phyloP scores from a whole-genome alignment of 768 basidiomycete genomes.

The Rhodotorula diobovata region DNA sequence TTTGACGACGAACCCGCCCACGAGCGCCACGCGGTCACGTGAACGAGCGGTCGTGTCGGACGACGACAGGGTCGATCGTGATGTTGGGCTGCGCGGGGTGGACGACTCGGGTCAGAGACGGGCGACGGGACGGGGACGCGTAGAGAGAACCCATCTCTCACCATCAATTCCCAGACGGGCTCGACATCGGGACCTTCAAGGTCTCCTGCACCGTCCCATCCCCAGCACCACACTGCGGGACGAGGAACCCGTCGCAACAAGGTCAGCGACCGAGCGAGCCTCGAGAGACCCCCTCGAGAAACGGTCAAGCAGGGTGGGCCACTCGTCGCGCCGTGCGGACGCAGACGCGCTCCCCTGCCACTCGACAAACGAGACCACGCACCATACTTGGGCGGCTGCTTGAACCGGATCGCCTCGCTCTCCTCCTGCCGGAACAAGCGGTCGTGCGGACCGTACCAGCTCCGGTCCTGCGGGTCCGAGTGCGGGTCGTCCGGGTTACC shows the following conservation, averaged over 20 bases:
- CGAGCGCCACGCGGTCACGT: slow-evolving; percentile 11
- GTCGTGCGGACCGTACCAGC: slow-evolving; percentile 97
- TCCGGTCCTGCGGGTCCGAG: slow-evolving; percentile 93
- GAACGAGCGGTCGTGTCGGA: slow-evolving; percentile 42
- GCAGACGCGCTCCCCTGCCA: not conserved
- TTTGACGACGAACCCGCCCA: too few relatives aligned
- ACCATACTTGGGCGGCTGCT: slow-evolving; percentile 81
- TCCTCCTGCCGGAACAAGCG: slow-evolving; percentile 87
- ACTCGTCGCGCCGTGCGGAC: too few relatives aligned
- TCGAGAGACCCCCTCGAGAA: too few relatives aligned
- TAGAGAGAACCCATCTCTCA: not conserved
- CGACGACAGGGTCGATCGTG: slow-evolving; percentile 37
- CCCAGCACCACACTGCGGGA: slow-evolving; percentile 92
- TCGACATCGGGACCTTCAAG: slow-evolving; percentile 96
- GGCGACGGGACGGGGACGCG: not conserved
- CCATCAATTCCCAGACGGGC: slow-evolving; percentile 77
- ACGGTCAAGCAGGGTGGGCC: too few relatives aligned
- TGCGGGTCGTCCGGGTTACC: slow-evolving; percentile 92
- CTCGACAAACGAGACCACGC: slow-evolving; percentile 45
- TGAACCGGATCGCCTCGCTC: slow-evolving; percentile 67
- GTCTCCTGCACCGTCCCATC: slow-evolving; percentile 98
- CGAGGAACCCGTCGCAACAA: not conserved
- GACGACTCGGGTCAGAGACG: not conserved
- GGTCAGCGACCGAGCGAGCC: too few relatives aligned
- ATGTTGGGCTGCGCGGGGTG: slow-evolving; percentile 33